Base-by-base conservation (phyloP, 2,329 filamentous ascomycete species). In the Xylariaceae sp. region DNA sequence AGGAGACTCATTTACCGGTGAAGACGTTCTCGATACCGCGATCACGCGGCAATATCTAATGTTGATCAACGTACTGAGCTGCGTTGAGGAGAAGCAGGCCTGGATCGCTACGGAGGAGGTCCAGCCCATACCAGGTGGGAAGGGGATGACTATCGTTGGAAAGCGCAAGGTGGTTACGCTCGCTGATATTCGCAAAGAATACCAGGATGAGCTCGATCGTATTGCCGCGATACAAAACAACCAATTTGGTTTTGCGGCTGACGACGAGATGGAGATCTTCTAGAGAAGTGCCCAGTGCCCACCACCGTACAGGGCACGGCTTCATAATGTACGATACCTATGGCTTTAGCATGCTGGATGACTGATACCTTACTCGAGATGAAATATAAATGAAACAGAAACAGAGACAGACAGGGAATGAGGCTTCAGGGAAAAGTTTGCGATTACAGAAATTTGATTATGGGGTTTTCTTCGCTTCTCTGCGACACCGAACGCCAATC, bases 1-100 rank as follows among this genome's bases (percentile, higher is more conserved):
- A 64, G 83, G 82, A 2, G 82, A 87, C 61, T 80, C 78, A 62
- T 73, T 82, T n/a, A 68, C 64, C 1, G 76, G 77, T 3, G 80
- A 81, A 15, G 84, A 87, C 62, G 78, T 79, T 3, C 76, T 86
- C 9, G 85, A 88, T 66, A 88, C 85, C 0, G 79, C 81, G 0
- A 80, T 89, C 37, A 86, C 88, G 51, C 84, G 89, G 66, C 88
- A 90, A 69, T 94, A 96, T 68, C 78, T 97, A n/a, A 82, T 92
- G 62, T 82, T 99, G 50, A 96, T 99, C 77, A 99, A 99, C 72
- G 88, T 91, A 0, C 79, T 99, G 61, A 90, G 89, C 65, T 96
- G 91, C 64, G 91, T 97, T 47, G 86, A 89, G 53, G 79, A 86
- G 59, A 85, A 82, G 66, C 85, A 96, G 69, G 88, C 88, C 1